These are phyloP conservation scores for Pleurotus eryngii DNA, from an alignment of 768 basidiomycete species.

Conservation along the genomic window DNA sequence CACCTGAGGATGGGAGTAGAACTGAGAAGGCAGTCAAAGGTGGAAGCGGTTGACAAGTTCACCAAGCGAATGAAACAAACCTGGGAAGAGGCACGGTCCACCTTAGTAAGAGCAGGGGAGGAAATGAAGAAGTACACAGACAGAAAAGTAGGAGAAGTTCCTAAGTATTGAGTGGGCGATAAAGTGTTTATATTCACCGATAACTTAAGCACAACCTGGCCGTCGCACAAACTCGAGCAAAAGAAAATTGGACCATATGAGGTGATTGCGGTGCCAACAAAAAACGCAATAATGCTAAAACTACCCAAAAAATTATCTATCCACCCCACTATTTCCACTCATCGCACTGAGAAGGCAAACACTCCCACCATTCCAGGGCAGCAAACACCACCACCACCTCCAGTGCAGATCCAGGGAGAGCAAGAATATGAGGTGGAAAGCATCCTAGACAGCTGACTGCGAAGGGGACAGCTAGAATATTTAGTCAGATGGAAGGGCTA, in stretches of 20 bases:
- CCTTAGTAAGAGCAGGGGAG: slow-evolving; percentile 14
- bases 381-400: neutral
- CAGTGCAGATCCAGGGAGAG: neutral
- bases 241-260: slow-evolving; percentile 11
- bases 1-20: slow-evolving; percentile 14
- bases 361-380: neutral
- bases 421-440: neutral
- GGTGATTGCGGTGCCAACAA: slow-evolving; percentile 1
- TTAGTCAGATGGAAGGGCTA: neutral
- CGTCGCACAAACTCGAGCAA: slow-evolving; percentile 12
- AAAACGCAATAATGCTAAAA: slow-evolving; percentile 11
- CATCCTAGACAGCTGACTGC: neutral
- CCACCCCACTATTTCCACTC: slow-evolving; percentile 15
- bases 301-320: slow-evolving; percentile 14
- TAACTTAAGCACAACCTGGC: slow-evolving; percentile 8
- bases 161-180: slow-evolving; percentile 11
- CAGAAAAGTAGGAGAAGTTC: slow-evolving; percentile 2
- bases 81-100: slow-evolving; percentile 12
- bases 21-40: neutral
- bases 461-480: neutral
- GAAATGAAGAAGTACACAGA: slow-evolving; percentile 15
- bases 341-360: neutral
- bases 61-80: slow-evolving; percentile 6
- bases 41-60: slow-evolving; percentile 9
- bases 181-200: slow-evolving; percentile 10